Base-by-base conservation (phyloP, 2,329 filamentous ascomycete species). In the Mollisiaceae sp. region DNA sequence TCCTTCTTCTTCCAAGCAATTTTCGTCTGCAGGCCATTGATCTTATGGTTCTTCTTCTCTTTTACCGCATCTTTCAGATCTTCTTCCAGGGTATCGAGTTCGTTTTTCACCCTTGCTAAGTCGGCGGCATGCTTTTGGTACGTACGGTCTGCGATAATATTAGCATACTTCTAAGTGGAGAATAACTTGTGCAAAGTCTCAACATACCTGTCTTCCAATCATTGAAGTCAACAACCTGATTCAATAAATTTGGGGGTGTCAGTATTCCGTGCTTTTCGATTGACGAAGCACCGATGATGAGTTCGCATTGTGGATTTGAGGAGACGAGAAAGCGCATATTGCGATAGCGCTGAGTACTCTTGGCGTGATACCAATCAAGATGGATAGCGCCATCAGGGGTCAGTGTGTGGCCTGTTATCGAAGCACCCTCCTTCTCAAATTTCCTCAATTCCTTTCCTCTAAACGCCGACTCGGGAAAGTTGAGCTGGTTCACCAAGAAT, bases 301-400 rank as follows among this genome's bases (percentile, higher is more conserved):
- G 45, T 8, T 68, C 64, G n/a, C 47, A 66, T 8, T 59, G 38
- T 11, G 60, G 24, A 36, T 64, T 45, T 14, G 64, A 32, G 1
- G 62, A 45, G 8, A 68, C 52, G n/a, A 68, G 62, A 14, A 68
- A 68, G 2, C 64, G 60, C 66, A 68, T 68, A 9, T 62, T 36
- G 22, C 64, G 55, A 38, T 54, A 68, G 6, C 66, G 20, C 36
- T 38, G 32, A 14, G 64, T 55, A 24, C 64, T 66, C 32, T 43
- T 66, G 22, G 35, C 36, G 47, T 64, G 62, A 32, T 64, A 68
- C 64, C 66, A 68, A 41, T 41, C 38, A 41, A 41, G 38, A 5
- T 2, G 3, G 15, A 41, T 9, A 11, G 38, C 38, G 9, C 38
- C 38, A 41, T 41, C 38, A 2, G 38, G 38, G 38, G 15, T 18